phyloP scores from a whole-genome alignment of 805 yeast species.

The Suhomyces kilbournensis region DNA sequence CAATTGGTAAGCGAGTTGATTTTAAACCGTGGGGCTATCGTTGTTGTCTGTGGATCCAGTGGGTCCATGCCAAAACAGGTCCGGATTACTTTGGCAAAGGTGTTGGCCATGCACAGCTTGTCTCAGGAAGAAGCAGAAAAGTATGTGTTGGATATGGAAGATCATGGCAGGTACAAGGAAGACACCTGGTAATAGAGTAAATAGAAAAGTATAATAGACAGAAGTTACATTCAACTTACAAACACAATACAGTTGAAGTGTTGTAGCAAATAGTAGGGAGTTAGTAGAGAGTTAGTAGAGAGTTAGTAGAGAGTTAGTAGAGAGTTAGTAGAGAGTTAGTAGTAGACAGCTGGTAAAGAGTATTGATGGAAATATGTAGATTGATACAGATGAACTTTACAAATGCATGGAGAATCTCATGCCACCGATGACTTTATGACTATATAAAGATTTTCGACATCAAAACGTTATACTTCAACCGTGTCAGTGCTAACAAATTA shows the following conservation, averaged over 20 bases:
- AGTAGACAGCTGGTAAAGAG: too few species aligned
- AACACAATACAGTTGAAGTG: not conserved
- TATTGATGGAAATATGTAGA: not conserved
- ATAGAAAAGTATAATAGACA: not conserved
- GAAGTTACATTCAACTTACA: not conserved
- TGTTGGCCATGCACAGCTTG: conserved; percentile 47
- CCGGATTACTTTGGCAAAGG: conserved; percentile 69
- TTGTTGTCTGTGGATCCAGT: conserved; percentile 88
- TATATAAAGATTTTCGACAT: too few species aligned
- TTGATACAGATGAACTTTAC: not conserved
- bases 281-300: not conserved
- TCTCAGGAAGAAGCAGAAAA: conserved; percentile 46
- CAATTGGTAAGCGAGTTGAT: conserved; percentile 51
- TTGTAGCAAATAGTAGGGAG: not conserved
- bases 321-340: not conserved
- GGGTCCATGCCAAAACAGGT: conserved; percentile 94
- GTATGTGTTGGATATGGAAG: conserved; percentile 60
- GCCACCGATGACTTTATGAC: not conserved
- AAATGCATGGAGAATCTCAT: not conserved
- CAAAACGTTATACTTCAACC: not conserved
- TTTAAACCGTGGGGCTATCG: conserved; percentile 50
- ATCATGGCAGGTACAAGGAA: conserved; percentile 65
- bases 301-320: too few species aligned
- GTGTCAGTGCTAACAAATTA: not conserved
- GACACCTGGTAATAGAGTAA: conserved; percentile 72